Evolutionary conservation across 805 yeast species (phyloP).

Genomic region (Zygosaccharomyces kombuchaensis): DNA sequence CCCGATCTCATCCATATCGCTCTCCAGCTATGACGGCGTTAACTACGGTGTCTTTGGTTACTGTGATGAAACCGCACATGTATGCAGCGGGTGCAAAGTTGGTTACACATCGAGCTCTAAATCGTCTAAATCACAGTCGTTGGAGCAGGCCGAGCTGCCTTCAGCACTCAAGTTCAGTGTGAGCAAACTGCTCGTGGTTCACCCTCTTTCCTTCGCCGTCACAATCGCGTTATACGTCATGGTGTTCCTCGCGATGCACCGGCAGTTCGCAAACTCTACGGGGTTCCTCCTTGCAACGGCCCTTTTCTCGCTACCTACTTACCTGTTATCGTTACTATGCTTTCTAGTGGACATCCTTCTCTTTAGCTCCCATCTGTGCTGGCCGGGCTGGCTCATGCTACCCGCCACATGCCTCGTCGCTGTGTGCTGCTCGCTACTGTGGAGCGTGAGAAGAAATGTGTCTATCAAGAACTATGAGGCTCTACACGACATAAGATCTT

Average conservation of each 20-base stretch:
- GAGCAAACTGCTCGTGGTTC: slow-evolving; percentile 60
- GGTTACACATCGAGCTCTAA: background rate
- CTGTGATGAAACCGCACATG: slow-evolving; percentile 37
- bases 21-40: slow-evolving; percentile 47
- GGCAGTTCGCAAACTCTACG: slow-evolving; percentile 35
- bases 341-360: slow-evolving; percentile 78
- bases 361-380: slow-evolving; percentile 68
- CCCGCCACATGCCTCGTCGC: slow-evolving; percentile 65
- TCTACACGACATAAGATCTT: slow-evolving; percentile 10
- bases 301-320: slow-evolving; percentile 60
- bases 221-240: slow-evolving; percentile 44
- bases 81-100: background rate
- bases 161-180: slow-evolving; percentile 55
- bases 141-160: slow-evolving; percentile 47
- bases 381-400: slow-evolving; percentile 83
- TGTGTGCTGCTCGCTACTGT: slow-evolving; percentile 57
- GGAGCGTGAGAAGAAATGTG: slow-evolving; percentile 67
- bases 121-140: slow-evolving; percentile 24
- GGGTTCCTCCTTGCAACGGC: slow-evolving; percentile 48
- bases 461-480: slow-evolving; percentile 30
- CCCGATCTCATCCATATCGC: slow-evolving; percentile 50
- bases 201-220: slow-evolving; percentile 58
- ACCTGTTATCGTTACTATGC: slow-evolving; percentile 64
- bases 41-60: slow-evolving; percentile 70
- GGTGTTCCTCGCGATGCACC: slow-evolving; percentile 39